Base-by-base conservation (phyloP, 73 alveolate genomes). In the Paramecium tetraurelia region DNA sequence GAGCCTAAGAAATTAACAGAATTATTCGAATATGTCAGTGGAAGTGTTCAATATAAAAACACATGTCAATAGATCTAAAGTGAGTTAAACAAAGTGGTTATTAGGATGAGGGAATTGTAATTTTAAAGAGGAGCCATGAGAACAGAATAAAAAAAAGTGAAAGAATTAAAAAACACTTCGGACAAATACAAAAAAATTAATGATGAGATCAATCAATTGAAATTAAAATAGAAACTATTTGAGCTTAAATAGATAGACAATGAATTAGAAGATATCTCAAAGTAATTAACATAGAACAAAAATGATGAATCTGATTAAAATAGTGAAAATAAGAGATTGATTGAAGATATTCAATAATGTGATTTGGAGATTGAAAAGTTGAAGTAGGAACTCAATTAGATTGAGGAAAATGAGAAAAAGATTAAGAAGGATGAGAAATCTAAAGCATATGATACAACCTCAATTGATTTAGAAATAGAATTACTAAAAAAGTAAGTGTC, bases 1-100 rank as follows among this genome's bases (percentile, higher is more conserved):
- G 86, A 70, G 27, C 86, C 86, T 31, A 70, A 70, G 33, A 70
- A 70, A 70, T 33, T 70, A 29, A 70, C 86, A 12, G 86, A 70
- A 35, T 18, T 70, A 31, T 31, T 70, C 14, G 86, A 70, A 38
- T 31, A 31, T 18, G 57, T 33, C 1, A 70, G 86, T 70, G 86
- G 86, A 2, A 29, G 58, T 70, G 57, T 70, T 24, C 58, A 70
- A 20, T 70, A 70, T 70, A 70, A 70, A 70, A 70, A 70, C 7
- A 70, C 57, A 31, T 70, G 86, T 70, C 12, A 29, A 70, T 12
- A 29, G 40, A 70, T 70, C 6, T 20, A 70, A 16, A 20, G 20
- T 24, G 86, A 70, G 33, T 29, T 70, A 33, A 70, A 33, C 20
- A 27, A 9, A 33, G 57, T 70, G 5, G 48, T 70, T 31, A 29